These are phyloP conservation scores for Monascus purpureus DNA, from an alignment of 495 filamentous ascomycete species.

Conservation along the genomic window DNA sequence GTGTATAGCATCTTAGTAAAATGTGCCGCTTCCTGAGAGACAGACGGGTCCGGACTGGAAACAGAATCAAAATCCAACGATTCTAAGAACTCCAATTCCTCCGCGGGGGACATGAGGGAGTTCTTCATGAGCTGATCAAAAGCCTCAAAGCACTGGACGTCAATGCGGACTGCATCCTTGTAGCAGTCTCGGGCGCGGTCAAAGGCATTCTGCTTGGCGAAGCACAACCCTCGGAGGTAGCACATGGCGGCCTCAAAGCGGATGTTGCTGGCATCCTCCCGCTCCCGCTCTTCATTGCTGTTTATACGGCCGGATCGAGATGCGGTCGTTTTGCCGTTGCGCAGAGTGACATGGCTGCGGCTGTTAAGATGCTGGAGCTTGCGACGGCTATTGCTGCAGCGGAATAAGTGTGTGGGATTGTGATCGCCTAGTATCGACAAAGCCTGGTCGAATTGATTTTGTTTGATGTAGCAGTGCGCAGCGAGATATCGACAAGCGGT, in stretches of 20 bases:
- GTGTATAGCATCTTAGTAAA: slow-evolving; percentile 97
- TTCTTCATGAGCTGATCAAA: slow-evolving; percentile 98
- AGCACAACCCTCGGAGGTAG: slow-evolving; percentile 84
- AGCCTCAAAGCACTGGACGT: slow-evolving; percentile 96
- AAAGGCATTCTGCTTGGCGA: slow-evolving; percentile 93
- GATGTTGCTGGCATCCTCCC: slow-evolving; percentile 55
- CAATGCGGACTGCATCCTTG: slow-evolving; percentile 90
- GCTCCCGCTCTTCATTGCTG: slow-evolving; percentile 47
- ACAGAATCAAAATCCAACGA: slow-evolving; percentile 84
- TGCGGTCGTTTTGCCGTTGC: slow-evolving; percentile 28
- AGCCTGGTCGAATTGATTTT: slow-evolving; percentile 78
- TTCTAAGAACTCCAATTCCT: slow-evolving; percentile 88
- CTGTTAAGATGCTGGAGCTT: slow-evolving; percentile 39
- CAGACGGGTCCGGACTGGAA: slow-evolving; percentile 40
- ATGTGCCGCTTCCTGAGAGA: slow-evolving; percentile 69
- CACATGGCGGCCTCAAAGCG: slow-evolving; percentile 95
- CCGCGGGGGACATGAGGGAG: slow-evolving; percentile 89
- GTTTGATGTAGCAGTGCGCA: slow-evolving; percentile 84
- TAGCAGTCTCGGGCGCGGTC: slow-evolving; percentile 97
- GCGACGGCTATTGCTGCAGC: slow-evolving; percentile 50
- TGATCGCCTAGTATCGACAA: slow-evolving; percentile 80
- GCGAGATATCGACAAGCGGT: slow-evolving; percentile 83
- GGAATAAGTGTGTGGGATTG: slow-evolving; percentile 76
- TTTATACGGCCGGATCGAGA: slow-evolving; percentile 39
- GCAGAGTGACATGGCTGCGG: slow-evolving; percentile 33